Base-by-base conservation (phyloP, 768 basidiomycete species). In the Tephrocybe sp. region DNA sequence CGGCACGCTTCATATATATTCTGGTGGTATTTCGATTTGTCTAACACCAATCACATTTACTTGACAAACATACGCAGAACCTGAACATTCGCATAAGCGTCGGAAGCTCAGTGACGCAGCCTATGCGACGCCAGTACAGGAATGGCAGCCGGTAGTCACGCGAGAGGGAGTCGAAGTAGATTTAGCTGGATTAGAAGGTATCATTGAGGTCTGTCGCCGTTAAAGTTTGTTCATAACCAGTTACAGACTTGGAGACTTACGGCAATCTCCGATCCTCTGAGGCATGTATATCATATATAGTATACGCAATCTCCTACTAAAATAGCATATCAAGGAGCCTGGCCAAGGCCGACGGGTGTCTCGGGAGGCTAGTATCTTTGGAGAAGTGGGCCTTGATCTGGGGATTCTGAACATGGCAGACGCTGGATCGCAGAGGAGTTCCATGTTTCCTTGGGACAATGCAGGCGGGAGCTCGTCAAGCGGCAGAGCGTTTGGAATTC, bases 391-490 rank as follows among this genome's bases (percentile, higher is more conserved):
- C 11, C 58, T 79, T 42, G 77, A 78, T 37, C 52, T 75, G 5
- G 72, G 64, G 28, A 56, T 64, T 9, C 62, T 69, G 24, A 69
- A 72, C 32, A n/a, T n/a, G n/a, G 64, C 65, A 26, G 63, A 67
- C 34, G 69, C 71, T 38, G 78, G 72, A 24, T 87, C 87, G 16
- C 87, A 89, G 59, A 73, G 77, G 27, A 87, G 82, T 54, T 82
- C 84, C 8, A 61, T 91, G 25, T 90, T 90, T 61, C 89, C 90
- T 5, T 92, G 89, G 89, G 88, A 92, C 60, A 79, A 91, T 62
- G 89, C 88, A 4, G 86, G 83, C 3, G 69, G 77, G 5, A 73
- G 71, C 32, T 87, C 84, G 44, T 86, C 85, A 1, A 83, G 78
- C 26, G 71, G 69, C n/a, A n/a, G n/a, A 26, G 78, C 51, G 35